phyloP scores from a whole-genome alignment of 2,329 filamentous ascomycete genomes.

The Monosporascus sp. region DNA sequence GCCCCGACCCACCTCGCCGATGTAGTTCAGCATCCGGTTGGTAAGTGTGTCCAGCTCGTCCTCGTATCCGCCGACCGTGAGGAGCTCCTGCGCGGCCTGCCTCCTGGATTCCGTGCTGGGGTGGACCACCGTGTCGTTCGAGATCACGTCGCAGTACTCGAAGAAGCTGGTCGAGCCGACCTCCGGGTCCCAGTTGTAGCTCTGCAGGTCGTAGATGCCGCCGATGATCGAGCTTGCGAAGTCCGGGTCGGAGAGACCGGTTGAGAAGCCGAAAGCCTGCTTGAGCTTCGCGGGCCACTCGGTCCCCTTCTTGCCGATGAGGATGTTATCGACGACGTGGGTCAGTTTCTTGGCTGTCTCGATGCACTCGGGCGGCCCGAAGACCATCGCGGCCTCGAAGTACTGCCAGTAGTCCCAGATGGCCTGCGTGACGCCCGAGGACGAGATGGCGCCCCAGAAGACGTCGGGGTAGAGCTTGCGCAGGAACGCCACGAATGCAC shows the following conservation, averaged over 20 bases:
- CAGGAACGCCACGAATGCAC: slow-evolving; percentile 31
- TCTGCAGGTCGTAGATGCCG: slow-evolving; percentile 40
- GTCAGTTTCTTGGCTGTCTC: slow-evolving; percentile 53
- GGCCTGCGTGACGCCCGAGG: slow-evolving; percentile 42
- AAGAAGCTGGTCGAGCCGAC: slow-evolving; percentile 36
- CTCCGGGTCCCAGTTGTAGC: slow-evolving; percentile 48
- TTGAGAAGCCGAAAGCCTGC: slow-evolving; percentile 39
- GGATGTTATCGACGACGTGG: slow-evolving; percentile 45
- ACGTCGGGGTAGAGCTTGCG: slow-evolving; percentile 39
- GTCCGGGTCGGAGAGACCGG: slow-evolving; percentile 39
- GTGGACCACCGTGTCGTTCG: slow-evolving; percentile 35
- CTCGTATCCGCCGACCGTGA: slow-evolving; percentile 36
- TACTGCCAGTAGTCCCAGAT: slow-evolving; percentile 72
- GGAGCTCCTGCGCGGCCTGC: slow-evolving; percentile 31
- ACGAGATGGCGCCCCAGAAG: slow-evolving; percentile 43
- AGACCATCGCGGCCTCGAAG: slow-evolving; percentile 44
- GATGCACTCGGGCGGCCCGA: slow-evolving; percentile 56
- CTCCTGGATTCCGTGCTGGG: slow-evolving; percentile 32
- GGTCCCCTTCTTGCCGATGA: slow-evolving; percentile 33
- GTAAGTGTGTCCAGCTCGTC: slow-evolving; percentile 32
- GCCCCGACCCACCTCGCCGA: slow-evolving; percentile 36
- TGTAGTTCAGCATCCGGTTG: slow-evolving; percentile 45
- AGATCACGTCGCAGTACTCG: slow-evolving; percentile 44
- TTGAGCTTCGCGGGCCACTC: slow-evolving; percentile 39
- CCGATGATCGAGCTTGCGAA: slow-evolving; percentile 39